Percentiles rank a stretch among this genome's conserved stretches.
These are phyloP conservation scores for Penicillium hordei DNA, from an alignment of 2,329 filamentous ascomycete species.

Conservation along the genomic window DNA sequence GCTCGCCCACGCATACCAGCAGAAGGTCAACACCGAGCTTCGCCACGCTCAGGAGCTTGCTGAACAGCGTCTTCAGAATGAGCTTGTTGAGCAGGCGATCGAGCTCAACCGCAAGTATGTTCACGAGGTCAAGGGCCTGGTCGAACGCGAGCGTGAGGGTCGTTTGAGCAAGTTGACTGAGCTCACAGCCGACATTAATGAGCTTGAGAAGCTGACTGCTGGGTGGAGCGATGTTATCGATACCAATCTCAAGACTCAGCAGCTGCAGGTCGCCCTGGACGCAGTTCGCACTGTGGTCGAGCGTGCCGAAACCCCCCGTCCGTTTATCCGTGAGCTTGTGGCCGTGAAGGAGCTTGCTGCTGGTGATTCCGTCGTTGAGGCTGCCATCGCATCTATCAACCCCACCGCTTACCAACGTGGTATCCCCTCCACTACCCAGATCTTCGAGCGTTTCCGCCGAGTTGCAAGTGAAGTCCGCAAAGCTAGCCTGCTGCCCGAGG, in stretches of 20 bases:
- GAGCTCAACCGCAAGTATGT: slow-evolving; percentile 83
- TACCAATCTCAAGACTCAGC: slow-evolving; percentile 86
- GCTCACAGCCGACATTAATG: slow-evolving; percentile 72
- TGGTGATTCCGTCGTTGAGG: slow-evolving; percentile 81
- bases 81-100: slow-evolving; percentile 86
- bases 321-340: slow-evolving; percentile 89
- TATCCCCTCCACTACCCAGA: slow-evolving; percentile 75
- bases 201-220: slow-evolving; percentile 82
- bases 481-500: slow-evolving; percentile 84
- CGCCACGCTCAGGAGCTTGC: slow-evolving; percentile 76
- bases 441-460: slow-evolving; percentile 93
- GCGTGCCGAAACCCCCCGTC: slow-evolving; percentile 69
- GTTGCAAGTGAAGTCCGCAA: slow-evolving; percentile 92
- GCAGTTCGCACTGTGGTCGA: slow-evolving; percentile 83
- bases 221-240: slow-evolving; percentile 92
- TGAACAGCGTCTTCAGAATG: slow-evolving; percentile 79
- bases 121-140: slow-evolving; percentile 71
- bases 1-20: slow-evolving; percentile 73
- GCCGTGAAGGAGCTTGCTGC: slow-evolving; percentile 89
- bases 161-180: slow-evolving; percentile 83
- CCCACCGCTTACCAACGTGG: slow-evolving; percentile 90
- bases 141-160: slow-evolving; percentile 84
- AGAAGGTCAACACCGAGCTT: slow-evolving; percentile 74
- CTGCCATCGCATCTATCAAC: slow-evolving; percentile 95
- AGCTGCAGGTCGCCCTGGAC: slow-evolving; percentile 93